Conservation (phyloP, 495 filamentous ascomycete genomes). For the Entonaema liquescens region DNA sequence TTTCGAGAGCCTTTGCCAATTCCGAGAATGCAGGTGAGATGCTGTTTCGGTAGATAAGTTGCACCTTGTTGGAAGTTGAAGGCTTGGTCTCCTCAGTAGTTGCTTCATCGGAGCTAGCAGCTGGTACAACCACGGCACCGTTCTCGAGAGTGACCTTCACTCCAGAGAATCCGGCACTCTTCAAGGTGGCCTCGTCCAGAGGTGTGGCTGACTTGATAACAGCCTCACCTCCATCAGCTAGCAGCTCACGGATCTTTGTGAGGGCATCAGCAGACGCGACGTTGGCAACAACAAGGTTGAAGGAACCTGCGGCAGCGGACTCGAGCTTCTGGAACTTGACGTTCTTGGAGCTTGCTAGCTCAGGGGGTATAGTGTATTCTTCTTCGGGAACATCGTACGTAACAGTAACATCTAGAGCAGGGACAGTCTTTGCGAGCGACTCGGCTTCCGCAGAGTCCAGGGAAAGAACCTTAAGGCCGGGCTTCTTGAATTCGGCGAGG, state of each 20-base stretch:
- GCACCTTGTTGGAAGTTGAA: background rate
- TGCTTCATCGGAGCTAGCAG: background rate
- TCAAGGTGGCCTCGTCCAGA: background rate
- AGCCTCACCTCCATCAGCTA: background rate
- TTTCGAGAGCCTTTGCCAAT: constrained; percentile 4
- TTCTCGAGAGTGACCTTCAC: background rate
- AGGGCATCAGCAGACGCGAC: background rate
- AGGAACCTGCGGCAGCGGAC: background rate
- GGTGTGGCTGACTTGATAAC: constrained; percentile 1
- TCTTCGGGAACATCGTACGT: constrained; percentile 3
- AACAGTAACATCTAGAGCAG: background rate
- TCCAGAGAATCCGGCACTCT: background rate
- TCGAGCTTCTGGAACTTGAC: constrained; percentile 1
- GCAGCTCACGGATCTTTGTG: background rate
- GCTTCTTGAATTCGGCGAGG: constrained; percentile 30
- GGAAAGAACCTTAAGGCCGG: constrained; percentile 18
- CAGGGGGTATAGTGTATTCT: background rate
- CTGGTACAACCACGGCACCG: background rate
- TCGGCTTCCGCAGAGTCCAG: background rate
- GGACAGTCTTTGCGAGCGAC: background rate
- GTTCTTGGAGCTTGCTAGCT: constrained; percentile 5
- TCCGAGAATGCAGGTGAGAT: background rate
- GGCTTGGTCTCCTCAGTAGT: background rate
- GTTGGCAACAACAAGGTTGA: background rate
- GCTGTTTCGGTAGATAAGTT: constrained; percentile 6